These are phyloP conservation scores for Paramecium bursaria DNA, from an alignment of 73 alveolate species.

Conservation along the genomic window DNA sequence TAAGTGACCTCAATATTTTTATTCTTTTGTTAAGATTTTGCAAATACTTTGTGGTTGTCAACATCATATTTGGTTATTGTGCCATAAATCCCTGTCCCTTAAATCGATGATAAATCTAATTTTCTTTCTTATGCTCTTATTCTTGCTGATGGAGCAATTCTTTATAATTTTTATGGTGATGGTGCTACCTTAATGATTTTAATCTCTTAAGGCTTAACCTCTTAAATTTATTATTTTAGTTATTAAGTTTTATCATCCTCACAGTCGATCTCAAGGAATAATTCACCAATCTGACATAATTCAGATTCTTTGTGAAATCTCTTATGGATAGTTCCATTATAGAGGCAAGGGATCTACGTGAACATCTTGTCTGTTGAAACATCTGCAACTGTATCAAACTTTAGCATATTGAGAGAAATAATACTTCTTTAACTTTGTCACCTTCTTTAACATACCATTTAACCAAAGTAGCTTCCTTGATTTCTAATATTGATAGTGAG, in stretches of 20 bases:
- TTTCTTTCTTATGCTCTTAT: no score
- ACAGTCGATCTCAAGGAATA: constrained; percentile 60
- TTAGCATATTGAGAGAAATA: no score
- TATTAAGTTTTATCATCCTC: constrained; percentile 34
- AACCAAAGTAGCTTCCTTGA: constrained; percentile 69
- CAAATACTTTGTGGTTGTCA: no score
- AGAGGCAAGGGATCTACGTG: constrained; percentile 66
- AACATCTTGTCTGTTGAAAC: constrained; percentile 69
- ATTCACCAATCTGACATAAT: constrained; percentile 65
- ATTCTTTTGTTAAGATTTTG: not conserved
- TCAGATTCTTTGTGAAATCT: constrained; percentile 68
- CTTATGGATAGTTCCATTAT: constrained; percentile 63
- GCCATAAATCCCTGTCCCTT: no score
- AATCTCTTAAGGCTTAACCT: no score
- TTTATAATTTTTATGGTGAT: no score
- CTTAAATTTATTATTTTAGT: no score
- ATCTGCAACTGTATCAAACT: constrained; percentile 71
- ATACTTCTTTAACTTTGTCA: constrained; percentile 65
- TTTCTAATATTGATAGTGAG: constrained; percentile 28
- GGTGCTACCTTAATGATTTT: no score
- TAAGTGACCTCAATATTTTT: not conserved
- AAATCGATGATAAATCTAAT: no score
- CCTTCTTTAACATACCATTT: constrained; percentile 71
- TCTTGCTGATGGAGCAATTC: constrained; percentile 86
- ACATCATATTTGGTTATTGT: no score